Conservation (phyloP, 2,329 filamentous ascomycete species). For the Colletotrichum sp. region DNA sequence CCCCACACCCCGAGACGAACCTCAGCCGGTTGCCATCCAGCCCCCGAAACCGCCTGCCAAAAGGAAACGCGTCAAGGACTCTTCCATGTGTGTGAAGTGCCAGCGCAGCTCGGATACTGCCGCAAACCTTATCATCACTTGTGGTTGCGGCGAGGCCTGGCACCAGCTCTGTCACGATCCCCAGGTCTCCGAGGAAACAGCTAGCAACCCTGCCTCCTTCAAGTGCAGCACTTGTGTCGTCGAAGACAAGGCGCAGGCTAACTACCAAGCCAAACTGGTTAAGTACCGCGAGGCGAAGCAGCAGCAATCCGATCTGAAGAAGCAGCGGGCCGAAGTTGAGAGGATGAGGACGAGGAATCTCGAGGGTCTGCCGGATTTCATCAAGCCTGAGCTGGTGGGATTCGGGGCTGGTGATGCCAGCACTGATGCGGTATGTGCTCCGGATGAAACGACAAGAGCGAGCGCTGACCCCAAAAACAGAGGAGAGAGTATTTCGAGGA, state of each 20-base stretch:
- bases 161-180: conserved; percentile 30
- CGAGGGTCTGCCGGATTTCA: conserved; percentile 36
- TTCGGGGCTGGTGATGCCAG: conserved; percentile 40
- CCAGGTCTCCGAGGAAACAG: conserved; percentile 9
- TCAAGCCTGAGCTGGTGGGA: conserved; percentile 41
- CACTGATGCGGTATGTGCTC: conserved; percentile 30
- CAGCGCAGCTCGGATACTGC: conserved; percentile 21
- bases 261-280: conserved; percentile 14
- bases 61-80: conserved; percentile 19
- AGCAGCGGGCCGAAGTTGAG: conserved; percentile 32
- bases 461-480: conserved; percentile 25
- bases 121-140: conserved; percentile 26
- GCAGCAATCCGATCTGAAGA: conserved; percentile 20
- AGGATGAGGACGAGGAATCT: conserved; percentile 35
- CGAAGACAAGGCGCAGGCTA: conserved; percentile 22
- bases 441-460: neutral
- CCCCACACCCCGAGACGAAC: neutral
- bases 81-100: conserved; percentile 25
- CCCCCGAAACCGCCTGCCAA: conserved; percentile 11
- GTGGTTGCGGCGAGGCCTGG: conserved; percentile 27
- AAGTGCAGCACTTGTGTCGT: conserved; percentile 23
- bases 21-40: neutral
- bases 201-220: conserved; percentile 19
- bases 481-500: conserved; percentile 43
- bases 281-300: conserved; percentile 22